Evolutionary conservation across 2,329 filamentous ascomycete species (phyloP), one percentile per base, ranked within the genome.

Genomic region (Cladosporium sp.): DNA sequence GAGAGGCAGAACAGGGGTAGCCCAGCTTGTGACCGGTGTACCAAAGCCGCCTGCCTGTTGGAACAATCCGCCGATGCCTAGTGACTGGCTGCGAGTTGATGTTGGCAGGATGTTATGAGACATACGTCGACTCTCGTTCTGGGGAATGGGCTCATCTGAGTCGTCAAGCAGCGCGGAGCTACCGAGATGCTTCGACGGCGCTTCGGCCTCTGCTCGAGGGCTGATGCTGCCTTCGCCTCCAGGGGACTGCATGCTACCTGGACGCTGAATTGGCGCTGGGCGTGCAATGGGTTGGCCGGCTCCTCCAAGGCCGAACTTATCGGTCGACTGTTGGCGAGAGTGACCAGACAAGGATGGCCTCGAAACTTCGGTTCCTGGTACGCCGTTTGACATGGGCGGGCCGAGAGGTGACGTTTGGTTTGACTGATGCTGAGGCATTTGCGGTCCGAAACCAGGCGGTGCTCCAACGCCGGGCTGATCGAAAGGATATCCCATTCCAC

Each of bases 91-190:
- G 46, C 68, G 67, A 18, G 69, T 66, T 53, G 67, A 58, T 34
- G 73, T 74, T 65, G 67, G 72, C 16, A 56, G n/a, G 64, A 69
- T 72, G 28, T 81, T 71, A 60, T 76, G 80, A 11, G 73, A 75
- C 23, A 77, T 72, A 28, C 80, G 76, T 46, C 81, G 74, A 63
- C 69, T 70, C 64, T 79, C 73, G 65, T 67, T 66, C 11, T 80
- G 68, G 78, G 85, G 75, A 82, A 90, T 79, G 82, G 91, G 72
- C 77, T 88, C 80, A 74, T 96, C 93, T 16, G 77, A 75, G 67
- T 89, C 88, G 68, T 89, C 88, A 49, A 98, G 82, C 14, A 99
- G 82, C 14, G 93, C 95, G 72, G 92, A 93, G 77, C 94, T 98
- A 14, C 95, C 95, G 28, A 99, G 84, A 71, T 95, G 93, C 67